Conservation (phyloP, 805 yeast species). For the Candida maesae region DNA sequence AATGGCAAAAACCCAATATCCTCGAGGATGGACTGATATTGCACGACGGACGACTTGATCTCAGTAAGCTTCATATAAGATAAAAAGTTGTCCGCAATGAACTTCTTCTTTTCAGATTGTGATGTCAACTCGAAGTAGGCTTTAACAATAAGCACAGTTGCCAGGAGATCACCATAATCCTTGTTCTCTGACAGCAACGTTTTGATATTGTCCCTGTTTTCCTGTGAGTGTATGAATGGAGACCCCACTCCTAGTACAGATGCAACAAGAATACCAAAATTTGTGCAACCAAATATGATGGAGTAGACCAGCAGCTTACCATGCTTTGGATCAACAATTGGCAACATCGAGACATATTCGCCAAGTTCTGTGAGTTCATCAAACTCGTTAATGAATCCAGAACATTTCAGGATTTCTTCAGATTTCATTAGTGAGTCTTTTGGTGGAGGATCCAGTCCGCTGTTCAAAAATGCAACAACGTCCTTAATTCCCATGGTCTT, state of each 20-base stretch:
- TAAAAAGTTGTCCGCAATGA: conserved; percentile 54
- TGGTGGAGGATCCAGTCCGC: conserved; percentile 82
- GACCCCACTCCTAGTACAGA: conserved; percentile 69
- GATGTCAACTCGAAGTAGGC: conserved; percentile 40
- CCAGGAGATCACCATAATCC: conserved; percentile 73
- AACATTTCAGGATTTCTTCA: conserved; percentile 48
- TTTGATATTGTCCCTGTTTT: conserved; percentile 63
- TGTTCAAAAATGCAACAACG: conserved; percentile 63
- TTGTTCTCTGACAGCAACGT: conserved; percentile 33
- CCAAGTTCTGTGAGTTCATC: conserved; percentile 72
- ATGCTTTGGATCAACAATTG: conserved; percentile 76
- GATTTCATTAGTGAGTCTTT: conserved; percentile 35
- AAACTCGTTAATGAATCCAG: conserved; percentile 62
- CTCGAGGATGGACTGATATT: conserved; percentile 63
- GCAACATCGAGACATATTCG: conserved; percentile 70
- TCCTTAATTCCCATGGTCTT: conserved; percentile 83
- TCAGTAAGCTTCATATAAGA: conserved; percentile 67
- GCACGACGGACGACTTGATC: conserved; percentile 64
- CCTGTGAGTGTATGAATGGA: conserved; percentile 64
- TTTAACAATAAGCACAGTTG: conserved; percentile 55
- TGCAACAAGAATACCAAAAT: conserved; percentile 74
- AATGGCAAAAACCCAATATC: conserved; percentile 77
- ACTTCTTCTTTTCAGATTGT: conserved; percentile 32
- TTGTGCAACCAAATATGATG: conserved; percentile 78
- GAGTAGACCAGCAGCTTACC: conserved; percentile 81